A percentile compares a stretch with the other conserved stretches of the same genome.
These are phyloP conservation scores for Penicillium arizonense DNA, from an alignment of 495 filamentous ascomycete genomes.

Conservation along the genomic window DNA sequence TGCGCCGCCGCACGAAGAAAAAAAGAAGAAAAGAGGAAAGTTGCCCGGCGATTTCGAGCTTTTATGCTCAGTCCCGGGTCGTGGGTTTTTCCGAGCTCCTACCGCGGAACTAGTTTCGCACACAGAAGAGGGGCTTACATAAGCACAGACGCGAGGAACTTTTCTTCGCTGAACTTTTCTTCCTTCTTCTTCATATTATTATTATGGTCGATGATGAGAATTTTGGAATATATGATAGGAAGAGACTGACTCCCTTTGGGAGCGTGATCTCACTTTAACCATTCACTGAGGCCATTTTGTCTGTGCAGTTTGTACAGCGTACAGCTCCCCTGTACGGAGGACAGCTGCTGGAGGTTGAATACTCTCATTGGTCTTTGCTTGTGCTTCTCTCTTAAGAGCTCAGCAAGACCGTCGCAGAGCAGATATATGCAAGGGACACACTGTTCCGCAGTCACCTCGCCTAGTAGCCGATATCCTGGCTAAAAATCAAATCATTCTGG, in stretches of 20 bases:
- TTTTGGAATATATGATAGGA: conserved; percentile 57
- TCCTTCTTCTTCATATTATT: conserved; percentile 24
- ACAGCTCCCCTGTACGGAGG: neutral
- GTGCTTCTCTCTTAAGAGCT: too few species aligned
- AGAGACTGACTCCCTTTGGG: conserved; percentile 57
- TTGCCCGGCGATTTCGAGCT: conserved; percentile 22
- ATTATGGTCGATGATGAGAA: conserved; percentile 54
- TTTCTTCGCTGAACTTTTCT: conserved; percentile 9
- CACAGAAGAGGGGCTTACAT: conserved; percentile 1
- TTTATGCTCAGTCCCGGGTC: conserved; percentile 2
- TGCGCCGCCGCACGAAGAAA: conserved; percentile 63
- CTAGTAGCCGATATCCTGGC: too few species aligned
- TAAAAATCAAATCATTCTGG: too few species aligned
- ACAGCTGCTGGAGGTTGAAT: too few species aligned
- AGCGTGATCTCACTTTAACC: conserved; percentile 53
- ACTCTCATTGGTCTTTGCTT: too few species aligned
- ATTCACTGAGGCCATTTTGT: conserved; percentile 41
- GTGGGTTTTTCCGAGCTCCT: conserved; percentile 10
- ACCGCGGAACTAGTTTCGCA: conserved; percentile 1
- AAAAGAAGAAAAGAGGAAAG: conserved; percentile 40
- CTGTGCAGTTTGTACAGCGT: neutral
- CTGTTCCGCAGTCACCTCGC: too few species aligned
- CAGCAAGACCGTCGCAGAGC: too few species aligned
- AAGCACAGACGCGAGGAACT: conserved; percentile 4
- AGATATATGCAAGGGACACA: too few species aligned